Conservation (phyloP, 495 filamentous ascomycete genomes). For the Aspergillus leporis region DNA sequence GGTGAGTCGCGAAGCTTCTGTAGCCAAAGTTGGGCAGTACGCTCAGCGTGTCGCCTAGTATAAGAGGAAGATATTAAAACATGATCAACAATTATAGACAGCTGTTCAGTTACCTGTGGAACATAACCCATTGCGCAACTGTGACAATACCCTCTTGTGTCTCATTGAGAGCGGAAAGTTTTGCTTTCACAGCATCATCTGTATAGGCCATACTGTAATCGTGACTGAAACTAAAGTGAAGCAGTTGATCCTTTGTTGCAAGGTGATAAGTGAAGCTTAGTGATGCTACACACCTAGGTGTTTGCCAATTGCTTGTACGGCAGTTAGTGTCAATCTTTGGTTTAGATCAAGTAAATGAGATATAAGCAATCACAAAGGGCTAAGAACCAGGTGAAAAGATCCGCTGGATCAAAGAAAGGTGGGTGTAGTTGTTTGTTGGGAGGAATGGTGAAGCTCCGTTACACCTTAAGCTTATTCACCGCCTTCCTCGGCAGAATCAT, state of each 20-base stretch:
- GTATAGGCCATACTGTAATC: conserved; percentile 77
- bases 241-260: neutral
- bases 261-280: neutral
- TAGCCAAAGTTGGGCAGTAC: conserved; percentile 86
- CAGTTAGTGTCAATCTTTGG: neutral
- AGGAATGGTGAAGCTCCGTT: conserved; percentile 7
- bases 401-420: neutral
- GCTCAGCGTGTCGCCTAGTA: conserved; percentile 80
- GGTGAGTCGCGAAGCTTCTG: conserved; percentile 82
- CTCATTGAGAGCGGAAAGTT: conserved; percentile 93
- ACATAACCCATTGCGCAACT: conserved; percentile 98
- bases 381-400: neutral
- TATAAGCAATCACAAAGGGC: neutral
- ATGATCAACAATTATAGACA: conserved; percentile 10
- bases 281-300: neutral
- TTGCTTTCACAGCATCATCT: conserved; percentile 88
- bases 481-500: conserved; percentile 35
- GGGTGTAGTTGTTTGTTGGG: neutral
- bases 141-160: conserved; percentile 94
- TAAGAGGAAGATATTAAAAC: conserved; percentile 23
- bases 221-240: neutral
- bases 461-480: conserved; percentile 29
- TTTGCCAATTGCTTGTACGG: neutral
- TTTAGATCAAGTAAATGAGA: neutral
- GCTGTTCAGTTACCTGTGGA: conserved; percentile 73